phyloP scores from a whole-genome alignment of 208 protist species.

The Borovskyia barvae region DNA sequence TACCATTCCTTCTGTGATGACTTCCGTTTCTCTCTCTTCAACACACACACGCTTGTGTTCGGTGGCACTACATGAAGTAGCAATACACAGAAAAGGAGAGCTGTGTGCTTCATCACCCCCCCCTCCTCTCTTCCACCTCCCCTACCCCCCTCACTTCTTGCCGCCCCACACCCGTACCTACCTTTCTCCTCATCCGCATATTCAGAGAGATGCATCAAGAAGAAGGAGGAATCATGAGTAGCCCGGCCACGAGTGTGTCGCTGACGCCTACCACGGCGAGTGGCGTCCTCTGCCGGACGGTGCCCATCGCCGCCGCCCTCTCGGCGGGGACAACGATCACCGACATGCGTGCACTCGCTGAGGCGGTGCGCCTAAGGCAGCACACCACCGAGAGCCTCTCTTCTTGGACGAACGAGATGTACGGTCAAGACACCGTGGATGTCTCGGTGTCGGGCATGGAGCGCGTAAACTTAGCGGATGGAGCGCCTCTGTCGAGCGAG shows the following conservation, averaged over 20 bases:
- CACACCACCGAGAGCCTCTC: not conserved
- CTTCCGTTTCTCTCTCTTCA: not conserved
- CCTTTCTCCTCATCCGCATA: not conserved
- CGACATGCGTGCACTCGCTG: constrained; percentile 10
- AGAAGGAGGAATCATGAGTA: not conserved
- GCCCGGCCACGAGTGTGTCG: constrained; percentile 4
- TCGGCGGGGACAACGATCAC: constrained; percentile 15
- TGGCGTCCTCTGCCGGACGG: constrained; percentile 19
- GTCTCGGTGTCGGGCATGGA: constrained; percentile 1
- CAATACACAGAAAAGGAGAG: too few species aligned
- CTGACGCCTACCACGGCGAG: constrained; percentile 15
- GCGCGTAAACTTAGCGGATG: too few species aligned
- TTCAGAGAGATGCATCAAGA: not conserved
- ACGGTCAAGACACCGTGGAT: constrained; percentile 10
- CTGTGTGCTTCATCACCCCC: too few species aligned
- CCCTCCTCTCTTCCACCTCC: too few species aligned
- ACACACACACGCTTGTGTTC: too few species aligned
- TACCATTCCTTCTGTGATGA: not conserved
- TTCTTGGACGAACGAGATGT: constrained; percentile 20
- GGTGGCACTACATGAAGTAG: too few species aligned
- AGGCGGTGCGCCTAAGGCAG: constrained; percentile 9
- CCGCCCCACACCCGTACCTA: too few species aligned
- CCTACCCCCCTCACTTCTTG: too few species aligned
- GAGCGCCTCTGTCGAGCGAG: too few species aligned
- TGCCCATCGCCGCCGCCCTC: constrained; percentile 16